Base-by-base conservation (phyloP, 441 rosid species). In the Sinapis alba region DNA sequence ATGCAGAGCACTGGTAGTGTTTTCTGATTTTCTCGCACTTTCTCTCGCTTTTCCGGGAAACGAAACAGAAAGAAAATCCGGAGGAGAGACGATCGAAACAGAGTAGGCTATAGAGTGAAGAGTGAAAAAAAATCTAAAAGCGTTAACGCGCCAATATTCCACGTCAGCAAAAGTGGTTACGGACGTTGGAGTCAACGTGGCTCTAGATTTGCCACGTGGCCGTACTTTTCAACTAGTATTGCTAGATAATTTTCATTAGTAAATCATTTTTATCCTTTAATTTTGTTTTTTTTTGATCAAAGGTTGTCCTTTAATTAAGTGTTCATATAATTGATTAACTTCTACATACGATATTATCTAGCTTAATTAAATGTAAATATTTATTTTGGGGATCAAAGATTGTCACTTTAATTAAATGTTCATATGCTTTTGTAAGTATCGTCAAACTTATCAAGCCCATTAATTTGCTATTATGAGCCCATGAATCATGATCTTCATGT, bases 131-230 rank as follows among this genome's bases (percentile, higher is more conserved):
- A 7, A 32, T 7, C 1, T 1, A 8, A 32, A 32, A 8, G 8
- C 38, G 9, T 1, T 4, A 45, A 45, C 53, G 54, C 27, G 30
- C 32, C 68, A 27, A 27, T n/a, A 53, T 27, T 71, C 89, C 96
- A 90, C 85, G 84, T 90, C 89, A 83, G 83, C 84, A 62, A 50
- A 80, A 65, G 43, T 86, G 69, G 92, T 88, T 88, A 75, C 50
- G 65, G 81, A 73, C 76, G 82, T 82, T 75, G 59, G 66, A 59
- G 19, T 72, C 65, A 54, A 38, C 57, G n/a, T n/a, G n/a, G n/a
- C n/a, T n/a, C 57, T n/a, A 5, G 13, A 6, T 23, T 0, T 36
- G 65, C 70, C 79, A 76, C 79, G 79, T 69, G 71, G 60, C 51
- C 51, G 51, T 45, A 6, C n/a, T 6, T 28, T 23, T 5, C 32